Percentiles rank a stretch among this genome's conserved stretches.
Conservation (phyloP, 1,284 basidiomycete genomes). For the Rhodotorula sp. region DNA sequence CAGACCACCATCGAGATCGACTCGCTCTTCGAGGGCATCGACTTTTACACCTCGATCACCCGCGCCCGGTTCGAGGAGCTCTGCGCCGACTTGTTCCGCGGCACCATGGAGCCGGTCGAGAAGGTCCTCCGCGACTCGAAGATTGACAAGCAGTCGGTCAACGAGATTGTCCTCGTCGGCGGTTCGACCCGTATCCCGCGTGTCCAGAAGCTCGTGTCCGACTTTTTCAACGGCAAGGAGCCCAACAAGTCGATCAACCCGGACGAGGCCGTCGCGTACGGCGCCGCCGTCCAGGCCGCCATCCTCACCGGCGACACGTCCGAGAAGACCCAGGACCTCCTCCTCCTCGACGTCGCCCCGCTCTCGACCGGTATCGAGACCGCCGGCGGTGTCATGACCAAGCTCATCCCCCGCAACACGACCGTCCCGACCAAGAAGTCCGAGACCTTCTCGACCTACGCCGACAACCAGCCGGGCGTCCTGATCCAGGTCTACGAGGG, state of each 20-base stretch:
- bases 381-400: conserved; percentile 93
- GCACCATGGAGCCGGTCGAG: conserved; percentile 95
- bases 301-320: conserved; percentile 97
- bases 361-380: conserved; percentile 97
- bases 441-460: conserved; percentile 80
- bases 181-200: conserved; percentile 98
- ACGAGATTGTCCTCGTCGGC: conserved; percentile 97
- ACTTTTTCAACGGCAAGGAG: conserved; percentile 95
- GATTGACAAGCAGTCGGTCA: conserved; percentile 91
- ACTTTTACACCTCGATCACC: conserved; percentile 97
- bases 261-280: conserved; percentile 98
- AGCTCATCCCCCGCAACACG: conserved; percentile 70
- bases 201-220: conserved; percentile 95
- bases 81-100: conserved; percentile 94
- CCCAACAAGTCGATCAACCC: conserved; percentile 80
- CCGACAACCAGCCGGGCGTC: conserved; percentile 98
- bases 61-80: conserved; percentile 99
- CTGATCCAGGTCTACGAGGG: conserved; percentile 99
- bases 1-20: conserved; percentile 96
- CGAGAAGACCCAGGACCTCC: conserved; percentile 96
- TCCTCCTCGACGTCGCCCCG: conserved; percentile 95
- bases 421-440: conserved; percentile 99
- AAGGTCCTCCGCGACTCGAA: conserved; percentile 97
- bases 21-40: conserved; percentile 95
- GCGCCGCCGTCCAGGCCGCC: conserved; percentile 98